phyloP scores from a whole-genome alignment of 148 eudicot species.

The Rhododendron molle region DNA sequence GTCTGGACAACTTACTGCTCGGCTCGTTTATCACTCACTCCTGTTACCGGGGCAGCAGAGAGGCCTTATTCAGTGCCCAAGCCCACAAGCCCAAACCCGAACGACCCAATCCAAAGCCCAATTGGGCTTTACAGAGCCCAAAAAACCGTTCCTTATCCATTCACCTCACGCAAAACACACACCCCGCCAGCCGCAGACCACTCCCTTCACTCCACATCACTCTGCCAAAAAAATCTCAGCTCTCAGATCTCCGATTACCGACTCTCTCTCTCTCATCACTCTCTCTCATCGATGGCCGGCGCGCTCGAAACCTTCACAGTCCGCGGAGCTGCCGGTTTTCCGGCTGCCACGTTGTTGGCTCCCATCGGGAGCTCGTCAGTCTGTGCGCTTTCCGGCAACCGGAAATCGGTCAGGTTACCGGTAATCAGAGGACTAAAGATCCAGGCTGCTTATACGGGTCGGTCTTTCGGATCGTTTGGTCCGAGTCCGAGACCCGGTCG shows the following conservation, averaged over 20 bases:
- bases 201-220: background rate
- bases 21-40: too few species aligned
- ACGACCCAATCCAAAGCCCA: background rate
- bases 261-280: background rate
- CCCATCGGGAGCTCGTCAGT: conserved; percentile 30
- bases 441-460: background rate
- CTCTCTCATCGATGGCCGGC: conserved; percentile 42
- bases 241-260: conserved; percentile 2
- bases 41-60: too few species aligned
- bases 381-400: conserved; percentile 20
- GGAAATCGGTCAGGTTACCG: conserved; percentile 29
- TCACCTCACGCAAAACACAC: background rate
- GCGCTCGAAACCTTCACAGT: conserved; percentile 48
- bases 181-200: conserved; percentile 5
- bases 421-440: conserved; percentile 40
- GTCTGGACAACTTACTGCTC: too few species aligned
- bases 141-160: background rate
- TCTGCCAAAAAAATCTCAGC: background rate
- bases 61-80: background rate
- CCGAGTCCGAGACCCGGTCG: conserved; percentile 26
- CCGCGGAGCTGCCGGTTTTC: conserved; percentile 43
- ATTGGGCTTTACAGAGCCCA: background rate
- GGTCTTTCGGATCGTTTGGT: conserved; percentile 21
- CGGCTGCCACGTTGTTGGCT: conserved; percentile 24
- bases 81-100: background rate